Conservation (phyloP, 208 protist species). For the Trypanosoma congolense region DNA sequence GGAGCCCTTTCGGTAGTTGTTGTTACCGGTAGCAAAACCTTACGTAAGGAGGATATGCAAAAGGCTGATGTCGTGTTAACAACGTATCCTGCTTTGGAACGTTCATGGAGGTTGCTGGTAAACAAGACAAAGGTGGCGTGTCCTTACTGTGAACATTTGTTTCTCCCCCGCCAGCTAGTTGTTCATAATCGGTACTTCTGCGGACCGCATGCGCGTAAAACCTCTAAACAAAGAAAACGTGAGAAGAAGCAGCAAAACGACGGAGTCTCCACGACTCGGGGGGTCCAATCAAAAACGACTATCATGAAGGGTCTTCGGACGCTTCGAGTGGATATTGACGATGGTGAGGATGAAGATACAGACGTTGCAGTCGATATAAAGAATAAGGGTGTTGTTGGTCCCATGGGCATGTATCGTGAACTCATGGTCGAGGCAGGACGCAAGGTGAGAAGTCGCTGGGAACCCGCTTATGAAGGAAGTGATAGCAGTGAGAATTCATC, state of each 20-base stretch:
- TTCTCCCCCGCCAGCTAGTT: conserved; percentile 81
- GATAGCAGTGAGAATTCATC: conserved; percentile 20
- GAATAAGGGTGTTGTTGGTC: conserved; percentile 46
- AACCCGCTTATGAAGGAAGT: conserved; percentile 26
- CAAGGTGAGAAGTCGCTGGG: conserved; percentile 81
- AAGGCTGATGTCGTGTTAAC: conserved; percentile 92
- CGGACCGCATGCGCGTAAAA: conserved; percentile 81
- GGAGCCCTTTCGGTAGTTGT: conserved; percentile 70
- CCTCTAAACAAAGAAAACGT: conserved; percentile 73
- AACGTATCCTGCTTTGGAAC: conserved; percentile 91
- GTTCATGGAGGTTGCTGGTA: conserved; percentile 77
- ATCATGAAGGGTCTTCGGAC: conserved; percentile 80
- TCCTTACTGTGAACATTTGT: conserved; percentile 83
- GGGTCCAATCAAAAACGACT: conserved; percentile 64
- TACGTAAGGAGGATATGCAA: conserved; percentile 64
- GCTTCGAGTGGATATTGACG: conserved; percentile 62
- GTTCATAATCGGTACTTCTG: conserved; percentile 94
- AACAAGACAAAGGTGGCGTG: conserved; percentile 84
- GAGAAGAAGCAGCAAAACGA: conserved; percentile 49
- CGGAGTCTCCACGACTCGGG: conserved; percentile 12
- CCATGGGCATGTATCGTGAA: conserved; percentile 87
- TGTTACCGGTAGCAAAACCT: conserved; percentile 53
- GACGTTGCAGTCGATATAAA: conserved; percentile 22
- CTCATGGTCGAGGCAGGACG: conserved; percentile 87
- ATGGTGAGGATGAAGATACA: conserved; percentile 27